phyloP scores from a whole-genome alignment of 352 stramenopile genomes.

The Phytopythium chamaehyphon region DNA sequence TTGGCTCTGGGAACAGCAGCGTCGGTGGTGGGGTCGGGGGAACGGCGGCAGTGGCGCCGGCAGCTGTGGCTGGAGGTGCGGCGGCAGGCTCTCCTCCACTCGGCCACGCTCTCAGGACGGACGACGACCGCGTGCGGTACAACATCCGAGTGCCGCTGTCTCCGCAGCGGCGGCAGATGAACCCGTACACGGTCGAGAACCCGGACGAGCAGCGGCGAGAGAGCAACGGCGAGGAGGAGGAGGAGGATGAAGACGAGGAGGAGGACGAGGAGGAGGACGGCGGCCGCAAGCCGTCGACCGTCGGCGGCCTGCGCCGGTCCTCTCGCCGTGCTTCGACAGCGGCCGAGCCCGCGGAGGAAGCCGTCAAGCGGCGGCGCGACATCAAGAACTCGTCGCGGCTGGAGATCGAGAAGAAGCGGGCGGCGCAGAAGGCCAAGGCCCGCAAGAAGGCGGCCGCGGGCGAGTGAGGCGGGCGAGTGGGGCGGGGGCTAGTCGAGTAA shows the following conservation, averaged over 20 bases:
- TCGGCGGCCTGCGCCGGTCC: background rate
- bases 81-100: background rate
- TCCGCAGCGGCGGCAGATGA: constrained; percentile 47
- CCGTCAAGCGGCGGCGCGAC: constrained; percentile 48
- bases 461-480: background rate
- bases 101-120: constrained; percentile 19
- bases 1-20: background rate
- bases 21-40: background rate
- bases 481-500: background rate
- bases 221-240: constrained; percentile 21
- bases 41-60: background rate
- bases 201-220: constrained; percentile 7
- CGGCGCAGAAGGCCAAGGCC: constrained; percentile 36
- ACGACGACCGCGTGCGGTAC: constrained; percentile 65
- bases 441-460: constrained; percentile 20
- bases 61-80: background rate
- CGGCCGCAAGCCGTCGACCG: background rate
- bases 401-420: constrained; percentile 60
- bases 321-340: background rate
- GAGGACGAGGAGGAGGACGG: constrained; percentile 12
- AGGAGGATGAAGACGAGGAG: constrained; percentile 21
- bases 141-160: constrained; percentile 65
- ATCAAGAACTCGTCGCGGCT: constrained; percentile 63
- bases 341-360: constrained; percentile 1
- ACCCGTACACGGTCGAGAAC: constrained; percentile 51